These are phyloP conservation scores for Chimonanthus praecox DNA, from an alignment of 164 flowering plant species.

Conservation along the genomic window DNA sequence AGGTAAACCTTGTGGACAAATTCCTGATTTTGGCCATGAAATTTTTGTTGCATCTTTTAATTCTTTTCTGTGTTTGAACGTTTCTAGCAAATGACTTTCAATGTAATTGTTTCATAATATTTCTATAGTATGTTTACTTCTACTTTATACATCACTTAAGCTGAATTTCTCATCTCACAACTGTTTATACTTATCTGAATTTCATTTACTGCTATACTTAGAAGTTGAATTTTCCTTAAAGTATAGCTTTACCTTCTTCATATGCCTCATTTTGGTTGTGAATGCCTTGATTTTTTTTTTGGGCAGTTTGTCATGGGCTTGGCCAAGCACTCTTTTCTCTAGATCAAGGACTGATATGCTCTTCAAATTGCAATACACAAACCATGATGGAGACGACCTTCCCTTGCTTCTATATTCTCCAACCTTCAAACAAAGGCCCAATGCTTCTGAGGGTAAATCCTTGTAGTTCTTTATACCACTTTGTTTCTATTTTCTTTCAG, in stretches of 20 bases:
- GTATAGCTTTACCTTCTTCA: not conserved
- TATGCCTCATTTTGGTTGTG: not conserved
- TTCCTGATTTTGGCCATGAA: conserved; percentile 3
- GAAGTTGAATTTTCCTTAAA: not conserved
- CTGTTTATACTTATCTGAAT: not conserved
- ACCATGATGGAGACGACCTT: conserved; percentile 47
- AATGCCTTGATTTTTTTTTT: not conserved
- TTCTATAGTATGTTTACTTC: not conserved
- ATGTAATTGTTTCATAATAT: not conserved
- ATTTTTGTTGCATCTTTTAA: not conserved
- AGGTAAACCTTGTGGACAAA: not conserved
- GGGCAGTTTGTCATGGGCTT: conserved; percentile 66
- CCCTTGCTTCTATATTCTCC: conserved; percentile 67
- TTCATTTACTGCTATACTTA: not conserved
- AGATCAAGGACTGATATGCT: conserved; percentile 78
- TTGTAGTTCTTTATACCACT: not conserved
- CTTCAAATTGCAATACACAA: conserved; percentile 57
- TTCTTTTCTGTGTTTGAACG: not conserved
- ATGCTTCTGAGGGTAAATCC: conserved; percentile 75
- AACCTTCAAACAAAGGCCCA: conserved; percentile 73
- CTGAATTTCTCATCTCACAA: not conserved
- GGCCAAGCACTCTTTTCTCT: conserved; percentile 51
- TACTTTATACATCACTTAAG: not conserved
- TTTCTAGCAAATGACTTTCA: not conserved
- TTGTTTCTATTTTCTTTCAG: not conserved